Evolutionary conservation across 2,329 filamentous ascomycete genomes (phyloP), one percentile per base, ranked within the genome.

Genomic region (Diaporthe sp.): DNA sequence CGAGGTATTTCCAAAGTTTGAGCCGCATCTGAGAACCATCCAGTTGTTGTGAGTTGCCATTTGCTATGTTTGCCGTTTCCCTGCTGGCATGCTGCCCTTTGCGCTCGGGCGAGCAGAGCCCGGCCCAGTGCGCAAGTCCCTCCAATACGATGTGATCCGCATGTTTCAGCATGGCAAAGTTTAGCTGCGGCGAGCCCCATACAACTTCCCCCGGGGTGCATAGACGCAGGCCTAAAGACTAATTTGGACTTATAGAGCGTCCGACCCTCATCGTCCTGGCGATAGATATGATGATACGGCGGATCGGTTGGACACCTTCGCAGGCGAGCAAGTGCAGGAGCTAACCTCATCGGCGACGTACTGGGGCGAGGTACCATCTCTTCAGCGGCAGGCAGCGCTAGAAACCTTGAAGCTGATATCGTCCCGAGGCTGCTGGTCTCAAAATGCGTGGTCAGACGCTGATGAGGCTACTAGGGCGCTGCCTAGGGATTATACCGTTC

Each of bases 321-420:
- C 15, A 5, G 55, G 12, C 10, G 4, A 15, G 22, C 55, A 37
- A 37, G 55, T 58, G 32, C 32, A 37, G 1, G 12, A n/a, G 15
- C 32, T 3, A 15, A 7, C 0, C 0, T 9, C 2, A n/a, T n/a
- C n/a, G n/a, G n/a, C 9, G 19, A 12, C 19, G 32, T 39, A 25
- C 32, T 59, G 35, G 32, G 56, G 56, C 22, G 56, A 39, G 32
- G 56, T 39, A 7, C 32, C 32, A 25, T 59, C 56, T 59, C 32
- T 37, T 25, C 56, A 59, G 56, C 56, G 35, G 56, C 56, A 59
- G 15, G 56, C 56, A 39, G 56, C 12, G 56, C 32, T 59, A 17
- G 19, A 39, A 37, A 59, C 56, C 6, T n/a, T 59, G 56, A 35
- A 39, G 56, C 32, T 59, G 56, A 59, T 39, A 12, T 59, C 56